These are phyloP conservation scores for Penicillium atrosanguineum DNA, from an alignment of 495 filamentous ascomycete species.

Conservation along the genomic window DNA sequence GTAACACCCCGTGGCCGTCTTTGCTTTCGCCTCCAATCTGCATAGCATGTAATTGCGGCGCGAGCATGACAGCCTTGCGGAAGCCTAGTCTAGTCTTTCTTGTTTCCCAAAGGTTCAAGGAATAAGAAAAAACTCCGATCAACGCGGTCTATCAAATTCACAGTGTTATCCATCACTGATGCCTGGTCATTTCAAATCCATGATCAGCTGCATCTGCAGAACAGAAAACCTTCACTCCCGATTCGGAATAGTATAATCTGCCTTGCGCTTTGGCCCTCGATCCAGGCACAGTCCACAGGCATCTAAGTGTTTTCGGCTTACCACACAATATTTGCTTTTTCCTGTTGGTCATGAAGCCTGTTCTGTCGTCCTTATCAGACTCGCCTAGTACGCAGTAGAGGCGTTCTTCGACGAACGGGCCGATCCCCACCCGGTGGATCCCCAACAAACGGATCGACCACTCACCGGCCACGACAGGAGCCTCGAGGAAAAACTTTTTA, in stretches of 20 bases:
- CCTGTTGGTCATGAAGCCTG: background rate
- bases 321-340: constrained; percentile 3
- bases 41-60: too few species aligned
- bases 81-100: too few species aligned
- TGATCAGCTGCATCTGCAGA: constrained; percentile 17
- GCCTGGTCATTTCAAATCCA: constrained; percentile 6
- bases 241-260: constrained; percentile 12
- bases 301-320: background rate
- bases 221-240: constrained; percentile 3
- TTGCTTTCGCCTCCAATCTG: too few species aligned
- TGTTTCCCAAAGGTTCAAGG: too few species aligned
- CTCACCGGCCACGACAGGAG: constrained; percentile 9
- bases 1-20: too few species aligned
- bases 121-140: too few species aligned
- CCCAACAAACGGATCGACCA: constrained; percentile 1
- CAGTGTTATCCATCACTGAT: background rate
- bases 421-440: constrained; percentile 15
- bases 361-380: background rate
- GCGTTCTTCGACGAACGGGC: constrained; percentile 8
- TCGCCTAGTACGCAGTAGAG: background rate
- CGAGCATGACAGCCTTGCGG: too few species aligned
- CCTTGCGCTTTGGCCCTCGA: constrained; percentile 22
- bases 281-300: constrained; percentile 10
- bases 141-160: background rate
- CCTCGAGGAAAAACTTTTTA: constrained; percentile 13